These are phyloP conservation scores for Phaeosphaeriaceae sp. DNA, from an alignment of 2,329 filamentous ascomycete species.

Conservation along the genomic window DNA sequence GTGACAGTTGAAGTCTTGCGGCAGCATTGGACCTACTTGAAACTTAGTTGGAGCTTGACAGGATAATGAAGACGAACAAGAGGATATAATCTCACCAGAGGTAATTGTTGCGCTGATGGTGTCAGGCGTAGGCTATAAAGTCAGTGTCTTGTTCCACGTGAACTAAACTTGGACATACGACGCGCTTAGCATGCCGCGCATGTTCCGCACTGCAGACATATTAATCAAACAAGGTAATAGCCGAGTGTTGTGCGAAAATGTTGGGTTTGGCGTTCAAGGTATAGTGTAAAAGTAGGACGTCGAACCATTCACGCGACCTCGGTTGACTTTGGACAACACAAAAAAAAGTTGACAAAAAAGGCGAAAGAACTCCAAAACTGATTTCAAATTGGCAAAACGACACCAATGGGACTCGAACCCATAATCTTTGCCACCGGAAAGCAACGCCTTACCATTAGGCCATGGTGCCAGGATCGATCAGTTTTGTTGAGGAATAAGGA, in stretches of 20 bases:
- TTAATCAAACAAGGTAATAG: neutral
- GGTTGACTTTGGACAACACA: too few species aligned
- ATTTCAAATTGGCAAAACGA: conserved; percentile 35
- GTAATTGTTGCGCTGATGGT: too few species aligned
- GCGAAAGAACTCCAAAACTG: conserved; percentile 6
- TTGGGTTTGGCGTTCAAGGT: too few species aligned
- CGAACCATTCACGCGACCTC: too few species aligned
- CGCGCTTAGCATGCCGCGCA: neutral
- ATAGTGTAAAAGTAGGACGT: too few species aligned
- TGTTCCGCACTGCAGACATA: neutral
- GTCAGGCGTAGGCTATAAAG: neutral
- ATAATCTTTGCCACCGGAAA: conserved; percentile 55
- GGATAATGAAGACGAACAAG: too few species aligned
- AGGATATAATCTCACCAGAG: too few species aligned
- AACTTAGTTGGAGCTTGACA: neutral
- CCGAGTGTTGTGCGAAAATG: too few species aligned
- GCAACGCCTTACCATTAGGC: conserved; percentile 55
- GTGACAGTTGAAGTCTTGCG: too few species aligned
- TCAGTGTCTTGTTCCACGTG: neutral
- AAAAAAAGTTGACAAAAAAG: neutral
- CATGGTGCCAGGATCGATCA: conserved; percentile 41
- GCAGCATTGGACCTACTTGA: too few species aligned
- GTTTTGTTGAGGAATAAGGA: conserved; percentile 1
- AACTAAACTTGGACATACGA: neutral
- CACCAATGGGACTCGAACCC: conserved; percentile 52